Conservation (phyloP, 495 filamentous ascomycete genomes). For the Neurospora intermedia region DNA sequence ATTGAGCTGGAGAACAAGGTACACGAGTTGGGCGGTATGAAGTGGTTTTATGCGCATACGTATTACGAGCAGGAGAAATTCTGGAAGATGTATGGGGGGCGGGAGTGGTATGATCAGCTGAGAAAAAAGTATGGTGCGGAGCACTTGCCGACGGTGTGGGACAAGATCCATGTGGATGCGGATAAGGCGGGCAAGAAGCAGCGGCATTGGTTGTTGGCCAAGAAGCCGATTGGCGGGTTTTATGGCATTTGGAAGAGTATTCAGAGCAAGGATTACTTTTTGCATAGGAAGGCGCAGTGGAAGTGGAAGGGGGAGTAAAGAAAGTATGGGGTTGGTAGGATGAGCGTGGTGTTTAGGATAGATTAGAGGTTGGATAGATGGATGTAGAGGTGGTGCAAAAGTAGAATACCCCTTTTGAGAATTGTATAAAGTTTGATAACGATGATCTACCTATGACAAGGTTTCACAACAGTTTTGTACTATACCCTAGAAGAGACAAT, state of each 20-base stretch:
- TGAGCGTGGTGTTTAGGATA: background rate
- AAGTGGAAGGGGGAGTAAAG: slow-evolving; percentile 28
- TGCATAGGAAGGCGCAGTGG: slow-evolving; percentile 42
- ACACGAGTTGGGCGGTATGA: slow-evolving; percentile 52
- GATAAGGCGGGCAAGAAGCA: slow-evolving; percentile 15
- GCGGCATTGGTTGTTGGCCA: slow-evolving; percentile 27
- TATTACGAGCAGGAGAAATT: slow-evolving; percentile 48
- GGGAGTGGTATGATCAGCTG: slow-evolving; percentile 40
- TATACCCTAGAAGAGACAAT: too few species aligned
- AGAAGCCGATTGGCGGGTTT: slow-evolving; percentile 42
- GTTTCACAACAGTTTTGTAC: background rate
- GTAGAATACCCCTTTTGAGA: background rate
- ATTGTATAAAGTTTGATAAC: background rate
- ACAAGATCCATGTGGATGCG: slow-evolving; percentile 41
- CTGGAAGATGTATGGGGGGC: slow-evolving; percentile 43
- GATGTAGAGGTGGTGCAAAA: background rate
- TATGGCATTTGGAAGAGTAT: slow-evolving; percentile 48
- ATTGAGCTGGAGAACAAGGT: slow-evolving; percentile 54
- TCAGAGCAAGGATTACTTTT: slow-evolving; percentile 41
- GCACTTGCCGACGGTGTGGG: slow-evolving; percentile 44
- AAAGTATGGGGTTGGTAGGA: too few species aligned
- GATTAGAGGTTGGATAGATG: background rate
- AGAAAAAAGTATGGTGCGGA: slow-evolving; percentile 40
- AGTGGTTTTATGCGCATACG: slow-evolving; percentile 52
- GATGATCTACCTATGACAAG: background rate